Base-by-base conservation (phyloP, 257 asterid genomes). In the Nemophila menziesii region DNA sequence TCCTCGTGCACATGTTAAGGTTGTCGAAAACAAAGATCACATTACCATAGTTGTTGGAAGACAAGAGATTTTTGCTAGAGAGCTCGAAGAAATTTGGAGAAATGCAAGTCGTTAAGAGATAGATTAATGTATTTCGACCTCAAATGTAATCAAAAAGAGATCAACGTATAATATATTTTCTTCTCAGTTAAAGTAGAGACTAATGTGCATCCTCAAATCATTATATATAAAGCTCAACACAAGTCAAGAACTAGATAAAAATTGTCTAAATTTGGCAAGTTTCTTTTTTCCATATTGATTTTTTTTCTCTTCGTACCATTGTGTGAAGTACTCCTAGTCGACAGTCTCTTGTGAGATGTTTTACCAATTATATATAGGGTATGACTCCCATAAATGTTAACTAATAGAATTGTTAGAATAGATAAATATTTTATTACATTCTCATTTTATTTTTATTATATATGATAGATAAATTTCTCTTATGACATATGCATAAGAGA, bases 21-120 rank as follows among this genome's bases (percentile, higher is more conserved):
- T 90, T 5, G 20, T 90, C 48, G 66, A 72, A 5, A 70, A 81
- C 18, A 68, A 81, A 45, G 98, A 90, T 42, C 98, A 90, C 59
- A 72, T 90, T 34, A 90, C 96, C 52, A 81, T 90, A 0, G 96
- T 90, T 42, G 96, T 90, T 11, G 92, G 98, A 12, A 66, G 98
- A 57, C 93, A 84, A 22, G 37, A 57, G 75, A 74, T 83, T 0
- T 90, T 90, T 29, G 96, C 98, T 2, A 43, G 72, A 52, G 98
- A 90, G 54, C 96, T 90, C 0, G 98, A 90, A 45, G 63, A 51
- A 12, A 90, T 90, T 33, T 90, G 98, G 98, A 54, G 21, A 9
- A 71, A 68, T 39, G 69, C 92, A 20, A 67, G 57, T 41, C 4
- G 18, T 33, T 61, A 29, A 43, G 18, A 14, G 0, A 11, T 19